These are phyloP conservation scores for Phaeosphaeria sp. DNA, from an alignment of 2,329 filamentous ascomycete species.

Conservation along the genomic window DNA sequence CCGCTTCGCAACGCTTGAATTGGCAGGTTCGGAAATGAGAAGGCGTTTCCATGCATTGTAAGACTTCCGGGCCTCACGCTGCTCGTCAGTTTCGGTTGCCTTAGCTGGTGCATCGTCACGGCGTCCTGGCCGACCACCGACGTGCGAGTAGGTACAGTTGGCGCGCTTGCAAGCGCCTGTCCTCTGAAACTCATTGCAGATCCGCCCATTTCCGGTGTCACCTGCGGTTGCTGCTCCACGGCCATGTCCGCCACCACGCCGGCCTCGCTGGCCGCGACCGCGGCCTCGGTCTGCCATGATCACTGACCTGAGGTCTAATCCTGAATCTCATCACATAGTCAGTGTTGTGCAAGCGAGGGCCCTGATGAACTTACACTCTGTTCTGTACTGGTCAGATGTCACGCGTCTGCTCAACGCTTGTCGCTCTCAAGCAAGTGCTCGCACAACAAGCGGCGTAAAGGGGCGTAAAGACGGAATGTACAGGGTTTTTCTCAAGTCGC, in stretches of 20 bases:
- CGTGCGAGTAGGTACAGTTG: conserved; percentile 4
- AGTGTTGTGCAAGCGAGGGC: neutral
- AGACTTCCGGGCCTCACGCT: conserved; percentile 24
- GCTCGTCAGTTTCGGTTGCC: conserved; percentile 25
- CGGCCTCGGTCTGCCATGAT: neutral
- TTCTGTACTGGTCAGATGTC: neutral
- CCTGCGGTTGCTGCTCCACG: neutral
- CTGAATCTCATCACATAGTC: neutral
- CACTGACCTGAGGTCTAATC: neutral
- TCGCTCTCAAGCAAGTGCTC: neutral
- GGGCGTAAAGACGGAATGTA: neutral
- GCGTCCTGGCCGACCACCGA: neutral
- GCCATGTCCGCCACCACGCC: neutral
- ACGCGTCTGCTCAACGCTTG: too few species aligned
- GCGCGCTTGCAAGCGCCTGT: conserved; percentile 1
- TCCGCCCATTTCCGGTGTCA: neutral
- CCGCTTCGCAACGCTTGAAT: conserved; percentile 22
- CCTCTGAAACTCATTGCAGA: conserved; percentile 3
- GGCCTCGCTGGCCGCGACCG: neutral
- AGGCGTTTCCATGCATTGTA: conserved; percentile 39
- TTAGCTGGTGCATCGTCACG: neutral
- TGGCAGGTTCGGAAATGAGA: conserved; percentile 21
- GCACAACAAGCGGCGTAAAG: neutral
- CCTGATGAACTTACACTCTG: neutral
- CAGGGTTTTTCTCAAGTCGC: neutral